Percentiles rank a stretch among this genome's conserved stretches.
These are phyloP conservation scores for Talaromyces sp. DNA, from an alignment of 2,329 filamentous ascomycete species.

Conservation along the genomic window DNA sequence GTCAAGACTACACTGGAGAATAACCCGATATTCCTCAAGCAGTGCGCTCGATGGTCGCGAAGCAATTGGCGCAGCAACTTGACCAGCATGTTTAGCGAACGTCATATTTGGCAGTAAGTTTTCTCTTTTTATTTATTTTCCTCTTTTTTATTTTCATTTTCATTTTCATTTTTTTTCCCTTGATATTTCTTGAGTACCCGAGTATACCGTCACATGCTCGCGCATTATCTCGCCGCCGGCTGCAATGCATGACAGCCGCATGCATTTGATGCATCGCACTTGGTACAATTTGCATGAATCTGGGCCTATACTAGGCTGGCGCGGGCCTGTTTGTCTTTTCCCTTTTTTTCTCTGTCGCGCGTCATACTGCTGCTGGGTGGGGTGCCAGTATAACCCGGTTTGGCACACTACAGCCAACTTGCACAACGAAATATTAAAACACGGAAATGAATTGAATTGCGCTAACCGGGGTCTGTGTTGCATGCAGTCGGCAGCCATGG, in stretches of 20 bases:
- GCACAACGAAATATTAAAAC: background rate
- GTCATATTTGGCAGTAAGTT: conserved; percentile 79
- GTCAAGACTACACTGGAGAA: conserved; percentile 91
- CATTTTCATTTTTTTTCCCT: background rate
- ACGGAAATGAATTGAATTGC: background rate
- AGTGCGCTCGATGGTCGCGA: conserved; percentile 90
- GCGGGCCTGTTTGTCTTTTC: background rate
- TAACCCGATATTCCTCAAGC: conserved; percentile 81
- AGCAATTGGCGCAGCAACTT: conserved; percentile 98
- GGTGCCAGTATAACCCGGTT: background rate
- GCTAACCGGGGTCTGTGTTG: background rate
- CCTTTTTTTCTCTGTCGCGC: background rate
- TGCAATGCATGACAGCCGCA: background rate
- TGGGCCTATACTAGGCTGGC: background rate
- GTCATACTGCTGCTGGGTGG: background rate
- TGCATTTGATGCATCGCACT: background rate
- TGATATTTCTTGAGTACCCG: background rate
- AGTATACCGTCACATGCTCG: background rate
- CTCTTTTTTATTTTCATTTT: background rate
- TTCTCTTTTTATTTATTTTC: conserved; percentile 13
- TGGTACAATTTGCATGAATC: background rate
- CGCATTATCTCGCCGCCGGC: background rate
- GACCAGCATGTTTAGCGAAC: conserved; percentile 79
- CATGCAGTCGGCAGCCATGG: conserved; percentile 76
- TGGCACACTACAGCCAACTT: background rate